Evolutionary conservation across 225 moss, liverwort and hornwort genomes (phyloP), one percentile per base, ranked within the genome.

Genomic region (Physcomitrium patens): DNA sequence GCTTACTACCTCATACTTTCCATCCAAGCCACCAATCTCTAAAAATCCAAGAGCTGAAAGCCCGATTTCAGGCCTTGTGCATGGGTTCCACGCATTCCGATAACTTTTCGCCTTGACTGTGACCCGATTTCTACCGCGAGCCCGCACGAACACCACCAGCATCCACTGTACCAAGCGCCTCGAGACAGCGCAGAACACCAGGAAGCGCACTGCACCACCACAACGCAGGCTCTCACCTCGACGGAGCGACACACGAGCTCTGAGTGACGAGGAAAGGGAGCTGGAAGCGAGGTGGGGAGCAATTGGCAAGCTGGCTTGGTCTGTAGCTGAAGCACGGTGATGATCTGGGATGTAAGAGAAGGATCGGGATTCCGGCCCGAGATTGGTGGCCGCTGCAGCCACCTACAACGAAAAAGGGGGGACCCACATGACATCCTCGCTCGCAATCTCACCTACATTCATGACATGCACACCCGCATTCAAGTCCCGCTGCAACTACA

Each of bases 341-440:
- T 45, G 56, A 46, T 26, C 46, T 10, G 6, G 17, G 14, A 53
- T 3, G 53, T 15, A 15, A 14, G 7, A 15, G 53, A 53, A n/a
- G 12, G 48, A 16, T 10, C 69, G 19, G 42, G 65, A 80, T 75
- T 65, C 31, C 3, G 12, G 57, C 22, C 11, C 69, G 19, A 50
- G 65, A 80, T 75, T 65, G 28, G 19, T 16, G 67, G 59, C 58
- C 37, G 22, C 49, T 15, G 3, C 28, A 37, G 62, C 53, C 8
- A 19, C 72, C 10, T 9, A 17, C 73, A 44, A 27, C 43, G 8
- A 26, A 14, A 17, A 19, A 31, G 15, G 2, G 26, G 72, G 68
- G 80, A 44, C 76, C 65, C 66, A 66, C 76, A 45, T 19, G 31
- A 37, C 42, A 24, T 17, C 16, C 10, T 16, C 66, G 1, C 15